A percentile compares a stretch with the other conserved stretches of the same genome.
These are phyloP conservation scores for Immersiporthe knoxdaviesiana DNA, from an alignment of 2,329 filamentous ascomycete genomes.

Conservation along the genomic window DNA sequence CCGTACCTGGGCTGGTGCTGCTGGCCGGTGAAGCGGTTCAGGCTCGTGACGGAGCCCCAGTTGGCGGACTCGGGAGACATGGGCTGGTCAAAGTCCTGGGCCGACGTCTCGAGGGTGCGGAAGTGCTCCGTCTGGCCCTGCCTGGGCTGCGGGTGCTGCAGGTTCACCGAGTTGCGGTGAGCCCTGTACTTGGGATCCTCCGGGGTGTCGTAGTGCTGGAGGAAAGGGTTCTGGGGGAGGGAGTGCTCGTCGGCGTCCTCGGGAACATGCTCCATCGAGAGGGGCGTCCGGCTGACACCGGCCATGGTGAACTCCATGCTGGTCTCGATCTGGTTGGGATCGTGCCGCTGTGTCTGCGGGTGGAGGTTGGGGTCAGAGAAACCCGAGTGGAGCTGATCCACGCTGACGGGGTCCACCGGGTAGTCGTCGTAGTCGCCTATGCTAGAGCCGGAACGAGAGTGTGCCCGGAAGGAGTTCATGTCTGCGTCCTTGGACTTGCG, in stretches of 20 bases:
- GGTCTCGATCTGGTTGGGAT: constrained; percentile 32
- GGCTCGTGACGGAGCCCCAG: constrained; percentile 65
- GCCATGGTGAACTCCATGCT: constrained; percentile 29
- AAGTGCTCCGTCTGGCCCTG: constrained; percentile 75
- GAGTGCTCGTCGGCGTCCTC: constrained; percentile 3
- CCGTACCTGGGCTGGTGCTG: constrained; percentile 53
- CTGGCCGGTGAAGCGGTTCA: constrained; percentile 54
- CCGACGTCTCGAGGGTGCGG: constrained; percentile 73
- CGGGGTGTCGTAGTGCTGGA: constrained; percentile 46
- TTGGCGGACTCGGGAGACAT: constrained; percentile 64
- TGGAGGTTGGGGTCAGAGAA: constrained; percentile 57
- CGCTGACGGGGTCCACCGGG: constrained; percentile 57
- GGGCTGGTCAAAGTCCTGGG: constrained; percentile 66
- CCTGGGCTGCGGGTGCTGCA: constrained; percentile 79
- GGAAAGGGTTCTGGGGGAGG: constrained; percentile 34
- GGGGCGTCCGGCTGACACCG: constrained; percentile 28
- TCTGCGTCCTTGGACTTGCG: constrained; percentile 68
- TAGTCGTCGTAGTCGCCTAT: constrained; percentile 69
- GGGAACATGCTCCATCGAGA: constrained; percentile 20
- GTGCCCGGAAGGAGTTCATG: constrained; percentile 56
- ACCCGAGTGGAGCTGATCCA: constrained; percentile 63
- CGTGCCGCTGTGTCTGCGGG: constrained; percentile 32
- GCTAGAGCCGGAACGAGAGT: constrained; percentile 80
- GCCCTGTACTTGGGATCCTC: constrained; percentile 82
- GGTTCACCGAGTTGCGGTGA: constrained; percentile 77